Percentiles rank a stretch among this genome's conserved stretches.
Evolutionary conservation across 2,329 filamentous ascomycete species (phyloP).

Genomic region (Stenocarpella maydis): DNA sequence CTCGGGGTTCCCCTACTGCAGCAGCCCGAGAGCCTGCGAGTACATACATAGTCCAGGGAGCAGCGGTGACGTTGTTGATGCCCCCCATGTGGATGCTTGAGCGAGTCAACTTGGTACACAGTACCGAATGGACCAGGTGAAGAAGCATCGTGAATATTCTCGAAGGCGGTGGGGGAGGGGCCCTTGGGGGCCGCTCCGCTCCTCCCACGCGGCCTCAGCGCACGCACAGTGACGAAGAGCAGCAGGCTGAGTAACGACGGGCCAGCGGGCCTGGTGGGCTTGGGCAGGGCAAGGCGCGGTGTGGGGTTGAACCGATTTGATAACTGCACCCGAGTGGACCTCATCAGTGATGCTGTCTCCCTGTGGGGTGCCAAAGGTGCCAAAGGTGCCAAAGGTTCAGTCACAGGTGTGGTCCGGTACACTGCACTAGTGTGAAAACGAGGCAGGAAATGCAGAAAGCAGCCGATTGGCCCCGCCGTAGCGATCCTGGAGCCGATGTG

Average conservation of each 20-base stretch:
- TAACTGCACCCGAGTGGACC: slow-evolving; percentile 17
- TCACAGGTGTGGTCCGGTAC: too few species aligned
- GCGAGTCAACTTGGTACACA: slow-evolving; percentile 5
- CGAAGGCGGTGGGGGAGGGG: slow-evolving; percentile 19
- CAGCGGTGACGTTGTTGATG: slow-evolving; percentile 5
- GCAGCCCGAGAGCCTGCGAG: slow-evolving; percentile 6
- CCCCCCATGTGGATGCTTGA: slow-evolving; percentile 13
- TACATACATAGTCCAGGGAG: neutral
- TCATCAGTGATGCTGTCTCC: slow-evolving; percentile 22
- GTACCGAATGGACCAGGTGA: neutral
- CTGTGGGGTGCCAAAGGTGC: slow-evolving; percentile 20
- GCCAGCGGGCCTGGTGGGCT: slow-evolving; percentile 18
- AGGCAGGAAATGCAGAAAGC: slow-evolving; percentile 12
- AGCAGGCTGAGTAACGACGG: slow-evolving; percentile 11
- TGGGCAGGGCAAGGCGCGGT: slow-evolving; percentile 5
- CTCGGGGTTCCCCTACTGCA: neutral
- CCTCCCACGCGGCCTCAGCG: slow-evolving; percentile 12
- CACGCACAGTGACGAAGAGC: slow-evolving; percentile 12
- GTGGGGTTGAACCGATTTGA: slow-evolving; percentile 13
- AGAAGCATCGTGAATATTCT: slow-evolving; percentile 32
- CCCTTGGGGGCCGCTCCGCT: slow-evolving; percentile 7
- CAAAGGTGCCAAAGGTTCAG: too few species aligned
- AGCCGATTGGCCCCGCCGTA: slow-evolving; percentile 27
- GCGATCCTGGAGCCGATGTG: neutral
- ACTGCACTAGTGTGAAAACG: too few species aligned